Base-by-base conservation (phyloP, 2,329 filamentous ascomycete genomes). In the Cladosporium sp. region DNA sequence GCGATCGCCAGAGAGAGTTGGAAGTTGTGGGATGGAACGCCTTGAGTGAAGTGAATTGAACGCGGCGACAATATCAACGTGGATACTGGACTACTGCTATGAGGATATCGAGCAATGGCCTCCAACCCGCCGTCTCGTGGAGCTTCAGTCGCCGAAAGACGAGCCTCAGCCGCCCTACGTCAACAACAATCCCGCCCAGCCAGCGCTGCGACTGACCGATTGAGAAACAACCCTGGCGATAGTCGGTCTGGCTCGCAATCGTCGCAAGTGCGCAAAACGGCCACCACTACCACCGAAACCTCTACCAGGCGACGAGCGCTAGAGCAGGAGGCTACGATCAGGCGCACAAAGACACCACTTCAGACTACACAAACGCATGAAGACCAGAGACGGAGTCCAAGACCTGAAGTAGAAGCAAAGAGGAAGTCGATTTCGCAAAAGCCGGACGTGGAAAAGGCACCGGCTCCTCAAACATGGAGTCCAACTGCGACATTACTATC, bases 401-500 rank as follows among this genome's bases (percentile, higher is more conserved):
- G 47, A 22, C 47, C 47, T 27, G 47, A 50, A 19, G 39, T 29
- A 2, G 32, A 42, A 7, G 18, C 12, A n/a, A 43, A 32, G 33
- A 42, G 22, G 22, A 50, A 32, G 33, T 38, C 47, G 9, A 30
- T 25, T 7, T 15, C 47, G 19, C 30, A 42, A 18, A 43, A 29
- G 27, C 30, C 27, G 29, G 20, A 45, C 6, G 19, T 49, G 20
- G 20, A 18, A 4, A 43, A n/a, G 43, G 13, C 53, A 35, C 47
- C 39, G 35, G 16, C 45, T 49, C 38, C 42, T 57, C 52, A 57
- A 68, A 13, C 43, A 41, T 97, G 93, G 93, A 84, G 82, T 50
- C 92, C 93, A 0, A 80, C 88, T 64, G 92, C 83, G 7, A 84
- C 79, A 1, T 72, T 97, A 18, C 74, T 91, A 52, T 80, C 87